Evolutionary conservation across 176 grass and related monocot species (phyloP), one percentile per base, ranked within the genome.

Genomic region (Aegilops longissima): DNA sequence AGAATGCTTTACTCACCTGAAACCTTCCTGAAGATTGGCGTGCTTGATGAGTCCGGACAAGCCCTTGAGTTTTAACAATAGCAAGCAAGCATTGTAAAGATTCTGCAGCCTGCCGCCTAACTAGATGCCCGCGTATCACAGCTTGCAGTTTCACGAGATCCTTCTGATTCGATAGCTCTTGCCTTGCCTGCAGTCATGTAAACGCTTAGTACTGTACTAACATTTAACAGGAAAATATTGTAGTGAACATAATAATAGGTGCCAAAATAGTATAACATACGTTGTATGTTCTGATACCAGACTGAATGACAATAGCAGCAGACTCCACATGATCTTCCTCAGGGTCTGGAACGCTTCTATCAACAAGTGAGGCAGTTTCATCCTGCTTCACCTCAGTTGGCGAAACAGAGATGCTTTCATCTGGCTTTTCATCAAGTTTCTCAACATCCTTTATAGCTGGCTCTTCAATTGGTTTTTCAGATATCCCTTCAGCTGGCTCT

Each of bases 81-180:
- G 89, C 97, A 91, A 91, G 90, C 78, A 94, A 80, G 73, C 97
- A 99, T 66, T 80, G 83, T 54, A 99, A 91, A 35, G 97, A 93
- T 86, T 92, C 92, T 49, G 85, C 78, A 80, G 94, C 94, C 74
- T 94, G 90, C 75, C 90, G 90, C 81, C 97, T 94, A 27, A 93
- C 94, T 9, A 99, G 76, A 85, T 88, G 84, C 14, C 97, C 94
- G 61, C 97, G 97, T 75, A 95, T 83, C 68, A 76, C 76, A 80
- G 97, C 97, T 93, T 99, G 97, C 86, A 99, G 71, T 80, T 90
- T 99, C 80, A 94, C 92, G 63, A 94, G 78, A 70, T 92, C 89
- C 78, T 91, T 88, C 47, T 94, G 44, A 47, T 90, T 88, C 7
- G 78, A 30, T 29, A 86, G n/a, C 73, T 94, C 89, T 90, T 88